phyloP scores from a whole-genome alignment of 2,329 filamentous ascomycete genomes.

The Amphichorda felina region DNA sequence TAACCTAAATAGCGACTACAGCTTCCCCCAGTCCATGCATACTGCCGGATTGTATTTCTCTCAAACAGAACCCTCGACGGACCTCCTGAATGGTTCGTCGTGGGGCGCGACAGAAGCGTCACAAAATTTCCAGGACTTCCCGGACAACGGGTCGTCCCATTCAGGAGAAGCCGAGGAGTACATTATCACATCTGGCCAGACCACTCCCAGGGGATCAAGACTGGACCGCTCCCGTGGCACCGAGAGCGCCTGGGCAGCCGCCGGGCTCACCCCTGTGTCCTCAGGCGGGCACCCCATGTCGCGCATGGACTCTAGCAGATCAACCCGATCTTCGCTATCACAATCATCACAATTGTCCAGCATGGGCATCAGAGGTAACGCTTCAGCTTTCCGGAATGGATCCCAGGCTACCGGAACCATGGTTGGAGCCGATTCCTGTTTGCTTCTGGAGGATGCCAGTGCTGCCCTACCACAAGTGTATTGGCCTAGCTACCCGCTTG shows the following conservation, averaged over 20 bases:
- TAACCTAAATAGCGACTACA: conserved; percentile 47
- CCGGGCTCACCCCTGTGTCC: conserved; percentile 19
- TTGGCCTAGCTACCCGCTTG: conserved; percentile 33
- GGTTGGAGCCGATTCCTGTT: conserved; percentile 37
- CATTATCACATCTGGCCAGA: conserved; percentile 41
- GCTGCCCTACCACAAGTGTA: conserved; percentile 37
- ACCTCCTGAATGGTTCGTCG: conserved; percentile 40
- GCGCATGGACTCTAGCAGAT: conserved; percentile 24
- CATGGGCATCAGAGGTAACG: conserved; percentile 41
- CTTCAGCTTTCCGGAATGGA: conserved; percentile 28
- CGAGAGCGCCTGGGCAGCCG: conserved; percentile 36
- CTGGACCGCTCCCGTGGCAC: conserved; percentile 32
- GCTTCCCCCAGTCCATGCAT: conserved; percentile 39
- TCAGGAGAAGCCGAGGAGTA: conserved; percentile 43
- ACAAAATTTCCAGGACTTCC: conserved; percentile 46
- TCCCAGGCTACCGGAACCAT: conserved; percentile 23
- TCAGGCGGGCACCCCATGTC: conserved; percentile 25
- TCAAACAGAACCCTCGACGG: conserved; percentile 46
- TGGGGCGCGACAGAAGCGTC: conserved; percentile 47
- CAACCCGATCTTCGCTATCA: conserved; percentile 31
- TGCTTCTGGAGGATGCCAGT: conserved; percentile 37
- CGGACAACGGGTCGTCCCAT: conserved; percentile 35
- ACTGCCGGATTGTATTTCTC: conserved; percentile 42
- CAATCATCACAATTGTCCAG: conserved; percentile 37
- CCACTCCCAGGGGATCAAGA: conserved; percentile 36